Evolutionary conservation across 1,139 yeast species (phyloP), one percentile per base, ranked within the genome.

Genomic region (Pichia inconspicua): DNA sequence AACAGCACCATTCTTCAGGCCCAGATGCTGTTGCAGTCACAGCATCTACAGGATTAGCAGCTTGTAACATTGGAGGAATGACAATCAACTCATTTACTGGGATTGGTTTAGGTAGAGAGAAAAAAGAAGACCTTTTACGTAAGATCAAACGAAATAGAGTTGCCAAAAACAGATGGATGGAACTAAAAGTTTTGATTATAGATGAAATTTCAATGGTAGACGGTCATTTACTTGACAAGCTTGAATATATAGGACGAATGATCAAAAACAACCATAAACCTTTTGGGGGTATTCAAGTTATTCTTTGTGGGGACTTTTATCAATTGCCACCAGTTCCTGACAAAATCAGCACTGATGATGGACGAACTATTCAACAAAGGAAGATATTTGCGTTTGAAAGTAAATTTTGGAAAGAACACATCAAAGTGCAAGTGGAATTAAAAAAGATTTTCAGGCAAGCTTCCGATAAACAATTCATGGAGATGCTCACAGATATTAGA

Each of bases 181-280:
- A 65, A 2, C 66, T 80, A 7, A 72, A 74, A 50, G 95, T 85
- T 1, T 68, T 89, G 43, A 75, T 89, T 47, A 77, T 89, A 45
- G 97, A 89, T 67, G 97, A 89, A 61, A 77, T 89, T 8, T 87
- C 96, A 7, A 89, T 89, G 97, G 79, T 89, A 42, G 89, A 86
- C 58, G 95, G 88, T 2, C 73, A 69, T 2, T 69, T 89, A 17
- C 72, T 89, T 43, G 87, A 86, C 57, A 84, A 84, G 56, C 67
- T 89, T 45, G 82, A 87, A 56, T 67, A 62, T 15, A 72, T 89
- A 43, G 96, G 88, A 0, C 73, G 77, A 54, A 66, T 62, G 12
- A 51, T 88, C 7, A 67, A 88, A 39, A 70, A 69, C 36, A 73
- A 65, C 49, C 37, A 40, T 5, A 46, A 51, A 39, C 95, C 96